Conservation (phyloP, 2,329 filamentous ascomycete species). For the Colletotrichum tofieldiae region DNA sequence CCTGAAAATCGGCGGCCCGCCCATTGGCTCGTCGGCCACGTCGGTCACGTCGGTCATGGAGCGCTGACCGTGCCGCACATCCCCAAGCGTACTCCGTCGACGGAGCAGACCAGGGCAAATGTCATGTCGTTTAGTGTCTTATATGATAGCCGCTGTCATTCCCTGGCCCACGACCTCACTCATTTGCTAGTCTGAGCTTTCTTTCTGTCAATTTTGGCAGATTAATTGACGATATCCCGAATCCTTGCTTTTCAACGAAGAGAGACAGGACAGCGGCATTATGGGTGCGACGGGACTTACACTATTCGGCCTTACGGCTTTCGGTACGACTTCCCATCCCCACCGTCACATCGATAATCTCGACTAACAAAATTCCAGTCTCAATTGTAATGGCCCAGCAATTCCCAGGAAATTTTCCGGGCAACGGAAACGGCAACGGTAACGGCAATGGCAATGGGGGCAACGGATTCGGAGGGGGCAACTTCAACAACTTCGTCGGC, state of each 20-base stretch:
- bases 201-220: neutral
- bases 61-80: constrained; percentile 41
- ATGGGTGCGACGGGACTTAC: constrained; percentile 27
- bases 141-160: constrained; percentile 23
- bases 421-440: constrained; percentile 31
- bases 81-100: constrained; percentile 41
- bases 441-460: constrained; percentile 33
- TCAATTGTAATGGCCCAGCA: constrained; percentile 32
- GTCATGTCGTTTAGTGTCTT: constrained; percentile 28
- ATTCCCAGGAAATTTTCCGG: constrained; percentile 30
- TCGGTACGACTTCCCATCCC: constrained; percentile 2
- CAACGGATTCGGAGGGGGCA: constrained; percentile 37
- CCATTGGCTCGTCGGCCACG: constrained; percentile 39
- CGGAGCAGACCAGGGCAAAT: constrained; percentile 3
- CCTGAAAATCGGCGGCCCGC: constrained; percentile 37
- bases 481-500: constrained; percentile 41
- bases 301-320: constrained; percentile 23
- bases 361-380: constrained; percentile 11
- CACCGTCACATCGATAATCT: no score
- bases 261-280: neutral
- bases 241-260: neutral
- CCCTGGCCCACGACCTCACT: neutral
- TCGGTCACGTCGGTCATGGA: constrained; percentile 36
- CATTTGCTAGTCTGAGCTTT: neutral
- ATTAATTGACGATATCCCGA: neutral